phyloP scores from a whole-genome alignment of 768 basidiomycete species.

The Guyanaporus albipodus region DNA sequence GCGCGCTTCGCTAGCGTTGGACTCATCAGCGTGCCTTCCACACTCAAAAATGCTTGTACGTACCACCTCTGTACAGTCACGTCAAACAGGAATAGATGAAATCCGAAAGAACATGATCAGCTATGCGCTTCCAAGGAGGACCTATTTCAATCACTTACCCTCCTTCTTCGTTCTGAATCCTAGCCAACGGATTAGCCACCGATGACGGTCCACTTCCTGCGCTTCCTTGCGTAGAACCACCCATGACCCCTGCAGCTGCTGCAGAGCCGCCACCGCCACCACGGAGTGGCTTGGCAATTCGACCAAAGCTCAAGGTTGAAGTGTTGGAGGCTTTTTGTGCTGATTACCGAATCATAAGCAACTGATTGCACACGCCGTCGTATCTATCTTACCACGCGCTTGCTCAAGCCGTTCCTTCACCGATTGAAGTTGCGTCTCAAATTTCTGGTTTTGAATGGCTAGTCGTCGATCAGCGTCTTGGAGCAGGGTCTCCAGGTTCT shows the following conservation, averaged over 20 bases:
- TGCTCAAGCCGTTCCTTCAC: conserved; percentile 91
- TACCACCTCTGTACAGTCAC: conserved; percentile 33
- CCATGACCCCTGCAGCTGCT: conserved; percentile 37
- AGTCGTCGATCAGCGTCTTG: conserved; percentile 93
- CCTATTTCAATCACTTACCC: conserved; percentile 42
- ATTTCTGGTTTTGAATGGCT: conserved; percentile 92
- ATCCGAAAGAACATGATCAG: conserved; percentile 20
- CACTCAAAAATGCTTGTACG: conserved; percentile 17
- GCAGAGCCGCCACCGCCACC: conserved; percentile 84
- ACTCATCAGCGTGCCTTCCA: conserved; percentile 26
- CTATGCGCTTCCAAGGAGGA: conserved; percentile 7
- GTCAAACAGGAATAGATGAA: conserved; percentile 11
- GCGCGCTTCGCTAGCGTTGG: conserved; percentile 72
- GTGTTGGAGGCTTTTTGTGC: conserved; percentile 77
- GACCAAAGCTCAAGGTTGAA: conserved; percentile 78
- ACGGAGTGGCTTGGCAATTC: conserved; percentile 94
- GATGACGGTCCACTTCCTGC: conserved; percentile 44
- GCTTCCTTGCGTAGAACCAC: conserved; percentile 39
- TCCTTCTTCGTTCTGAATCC: conserved; percentile 80
- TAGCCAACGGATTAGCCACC: conserved; percentile 60
- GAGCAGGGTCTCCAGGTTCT: conserved; percentile 88
- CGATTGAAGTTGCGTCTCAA: conserved; percentile 87
- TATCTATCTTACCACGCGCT: conserved; percentile 67
- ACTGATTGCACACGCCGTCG: conserved; percentile 11
- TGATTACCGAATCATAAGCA: conserved; percentile 30